Percentiles rank a stretch among this genome's conserved stretches.
Conservation (phyloP, 164 flowering plant genomes). For the Echeveria elegans region DNA sequence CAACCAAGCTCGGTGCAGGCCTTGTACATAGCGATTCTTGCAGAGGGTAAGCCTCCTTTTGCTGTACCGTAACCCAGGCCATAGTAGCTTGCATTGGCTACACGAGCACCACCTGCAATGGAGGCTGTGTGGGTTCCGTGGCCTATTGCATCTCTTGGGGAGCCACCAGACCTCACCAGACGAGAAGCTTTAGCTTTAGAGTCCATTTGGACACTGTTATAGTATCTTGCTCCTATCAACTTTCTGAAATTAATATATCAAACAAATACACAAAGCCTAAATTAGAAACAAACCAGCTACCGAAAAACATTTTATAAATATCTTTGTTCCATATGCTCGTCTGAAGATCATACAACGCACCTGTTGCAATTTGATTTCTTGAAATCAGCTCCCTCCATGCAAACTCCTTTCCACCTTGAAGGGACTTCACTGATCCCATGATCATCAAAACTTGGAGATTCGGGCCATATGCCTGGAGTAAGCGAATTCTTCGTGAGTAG, state of each 20-base stretch:
- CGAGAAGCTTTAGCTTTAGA: constrained; percentile 11
- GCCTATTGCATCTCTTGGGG: constrained; percentile 56
- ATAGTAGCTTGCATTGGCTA: constrained; percentile 49
- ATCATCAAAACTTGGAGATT: constrained; percentile 64
- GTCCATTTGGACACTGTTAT: constrained; percentile 14
- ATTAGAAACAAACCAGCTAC: not conserved
- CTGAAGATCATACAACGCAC: constrained; percentile 15
- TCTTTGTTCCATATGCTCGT: not conserved
- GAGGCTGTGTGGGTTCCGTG: constrained; percentile 76
- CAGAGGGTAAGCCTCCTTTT: constrained; percentile 41
- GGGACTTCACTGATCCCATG: constrained; percentile 56
- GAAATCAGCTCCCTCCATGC: constrained; percentile 68
- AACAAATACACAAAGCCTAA: not conserved
- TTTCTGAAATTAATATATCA: constrained; percentile 29
- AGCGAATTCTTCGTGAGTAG: not conserved
- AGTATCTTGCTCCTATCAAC: constrained; percentile 75
- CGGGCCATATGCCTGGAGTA: constrained; percentile 63
- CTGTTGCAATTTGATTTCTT: constrained; percentile 56
- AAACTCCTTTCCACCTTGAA: constrained; percentile 64
- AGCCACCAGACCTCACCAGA: constrained; percentile 15
- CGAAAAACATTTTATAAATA: not conserved
- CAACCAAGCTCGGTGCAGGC: constrained; percentile 55
- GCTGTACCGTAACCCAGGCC: constrained; percentile 58
- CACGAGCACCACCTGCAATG: constrained; percentile 42
- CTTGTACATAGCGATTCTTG: constrained; percentile 56